A percentile compares a stretch with the other conserved stretches of the same genome.
phyloP scores from a whole-genome alignment of 768 basidiomycete species.

The Tylopilus subfusipes region DNA sequence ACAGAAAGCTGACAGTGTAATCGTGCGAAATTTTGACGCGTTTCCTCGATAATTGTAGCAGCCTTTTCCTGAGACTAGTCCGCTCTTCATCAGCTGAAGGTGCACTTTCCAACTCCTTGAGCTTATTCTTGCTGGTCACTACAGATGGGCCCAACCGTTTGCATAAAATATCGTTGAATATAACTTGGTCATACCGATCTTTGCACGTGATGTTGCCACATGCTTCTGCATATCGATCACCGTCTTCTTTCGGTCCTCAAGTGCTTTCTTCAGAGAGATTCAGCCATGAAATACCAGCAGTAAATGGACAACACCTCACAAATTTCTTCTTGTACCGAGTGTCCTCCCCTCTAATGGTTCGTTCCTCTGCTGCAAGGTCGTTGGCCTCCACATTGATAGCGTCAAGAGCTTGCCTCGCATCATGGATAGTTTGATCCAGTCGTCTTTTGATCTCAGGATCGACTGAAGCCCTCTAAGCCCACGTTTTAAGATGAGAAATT shows the following conservation, averaged over 20 bases:
- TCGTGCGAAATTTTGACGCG: constrained; percentile 53
- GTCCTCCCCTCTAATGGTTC: constrained; percentile 32
- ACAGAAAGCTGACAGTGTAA: constrained; percentile 45
- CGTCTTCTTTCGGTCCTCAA: constrained; percentile 24
- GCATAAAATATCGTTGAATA: neutral
- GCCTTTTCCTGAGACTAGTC: constrained; percentile 39
- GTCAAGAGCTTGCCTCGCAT: constrained; percentile 42
- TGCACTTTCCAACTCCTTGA: constrained; percentile 38
- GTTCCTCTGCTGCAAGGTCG: constrained; percentile 37
- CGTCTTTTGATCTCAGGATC: constrained; percentile 56
- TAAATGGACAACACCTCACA: constrained; percentile 13
- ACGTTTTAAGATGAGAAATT: neutral
- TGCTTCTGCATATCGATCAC: constrained; percentile 32
- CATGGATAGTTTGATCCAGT: constrained; percentile 46
- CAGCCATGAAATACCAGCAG: neutral
- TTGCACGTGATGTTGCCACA: constrained; percentile 33
- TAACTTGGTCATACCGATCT: constrained; percentile 38
- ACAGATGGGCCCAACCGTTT: constrained; percentile 9
- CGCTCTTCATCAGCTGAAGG: constrained; percentile 51
- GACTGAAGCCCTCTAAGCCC: constrained; percentile 41
- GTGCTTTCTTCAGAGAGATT: constrained; percentile 15
- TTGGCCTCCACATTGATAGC: constrained; percentile 39
- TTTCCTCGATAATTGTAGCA: constrained; percentile 46
- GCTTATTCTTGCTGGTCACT: constrained; percentile 34
- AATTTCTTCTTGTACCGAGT: constrained; percentile 33